A percentile compares a stretch with the other conserved stretches of the same genome.
Conservation (phyloP, 2,329 filamentous ascomycete genomes). For the Aspergillus neotritici region DNA sequence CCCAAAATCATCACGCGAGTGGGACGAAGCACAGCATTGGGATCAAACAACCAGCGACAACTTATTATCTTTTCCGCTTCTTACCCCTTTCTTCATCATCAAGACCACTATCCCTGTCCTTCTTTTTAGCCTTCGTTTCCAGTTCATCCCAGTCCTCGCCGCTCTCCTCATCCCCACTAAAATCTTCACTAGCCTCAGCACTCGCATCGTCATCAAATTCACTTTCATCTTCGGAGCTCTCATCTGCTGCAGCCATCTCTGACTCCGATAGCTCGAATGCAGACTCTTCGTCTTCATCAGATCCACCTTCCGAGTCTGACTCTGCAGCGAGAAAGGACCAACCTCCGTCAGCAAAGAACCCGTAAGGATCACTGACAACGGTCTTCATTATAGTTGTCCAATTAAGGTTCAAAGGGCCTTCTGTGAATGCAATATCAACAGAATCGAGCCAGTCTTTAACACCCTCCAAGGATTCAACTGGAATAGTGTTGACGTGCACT, state of each 20-base stretch:
- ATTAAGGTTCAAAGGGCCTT: slow-evolving; percentile 95
- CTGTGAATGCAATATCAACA: slow-evolving; percentile 87
- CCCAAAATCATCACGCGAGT: too few species aligned
- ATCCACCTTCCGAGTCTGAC: slow-evolving; percentile 73
- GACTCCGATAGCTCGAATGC: slow-evolving; percentile 87
- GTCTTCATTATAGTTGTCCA: slow-evolving; percentile 99
- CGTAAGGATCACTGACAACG: slow-evolving; percentile 84
- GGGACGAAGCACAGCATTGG: too few species aligned
- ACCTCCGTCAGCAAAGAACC: slow-evolving; percentile 91
- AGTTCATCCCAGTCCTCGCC: slow-evolving; percentile 93
- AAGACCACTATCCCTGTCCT: slow-evolving; percentile 52
- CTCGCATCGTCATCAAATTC: slow-evolving; percentile 91
- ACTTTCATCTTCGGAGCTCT: slow-evolving; percentile 79
- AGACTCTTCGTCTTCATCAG: slow-evolving; percentile 77
- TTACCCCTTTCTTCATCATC: slow-evolving; percentile 57
- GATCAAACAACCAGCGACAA: too few species aligned
- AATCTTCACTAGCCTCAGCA: slow-evolving; percentile 64
- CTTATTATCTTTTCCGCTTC: slow-evolving; percentile 63
- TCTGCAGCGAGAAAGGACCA: slow-evolving; percentile 90
- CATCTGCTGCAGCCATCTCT: slow-evolving; percentile 67
- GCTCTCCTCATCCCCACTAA: slow-evolving; percentile 61
- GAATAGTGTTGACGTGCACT: slow-evolving; percentile 95
- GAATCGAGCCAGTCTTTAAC: slow-evolving; percentile 98
- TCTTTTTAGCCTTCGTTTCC: slow-evolving; percentile 72
- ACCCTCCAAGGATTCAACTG: slow-evolving; percentile 85